These are phyloP conservation scores for Eutrema salsugineum DNA, from an alignment of 441 rosid species.

Conservation along the genomic window DNA sequence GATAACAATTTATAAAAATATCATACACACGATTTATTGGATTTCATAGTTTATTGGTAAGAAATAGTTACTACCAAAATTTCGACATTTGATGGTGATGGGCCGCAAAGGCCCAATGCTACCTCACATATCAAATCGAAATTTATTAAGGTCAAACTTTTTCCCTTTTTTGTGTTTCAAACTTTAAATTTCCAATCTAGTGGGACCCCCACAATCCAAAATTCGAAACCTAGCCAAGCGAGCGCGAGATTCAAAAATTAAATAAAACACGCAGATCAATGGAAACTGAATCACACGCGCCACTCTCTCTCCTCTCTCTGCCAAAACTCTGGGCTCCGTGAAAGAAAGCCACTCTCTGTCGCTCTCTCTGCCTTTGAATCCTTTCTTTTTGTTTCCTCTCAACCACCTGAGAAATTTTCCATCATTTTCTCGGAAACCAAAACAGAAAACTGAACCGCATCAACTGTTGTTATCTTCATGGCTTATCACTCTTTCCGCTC, in stretches of 20 bases:
- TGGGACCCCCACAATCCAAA: conserved; percentile 12
- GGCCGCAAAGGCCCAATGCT: conserved; percentile 2
- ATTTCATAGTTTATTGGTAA: no score
- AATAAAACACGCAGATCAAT: conserved; percentile 17
- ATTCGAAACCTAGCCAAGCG: conserved; percentile 11
- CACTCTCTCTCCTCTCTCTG: conserved; percentile 18
- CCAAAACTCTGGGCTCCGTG: conserved; percentile 13
- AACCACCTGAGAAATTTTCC: background rate
- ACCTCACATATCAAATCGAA: background rate
- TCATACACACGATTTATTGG: no score
- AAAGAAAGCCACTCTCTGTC: conserved; percentile 3
- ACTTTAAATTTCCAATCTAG: background rate
- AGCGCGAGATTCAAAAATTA: conserved; percentile 34
- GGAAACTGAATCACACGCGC: conserved; percentile 28
- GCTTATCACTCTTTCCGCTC: conserved; percentile 2
- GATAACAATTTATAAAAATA: no score
- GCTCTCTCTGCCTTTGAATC: background rate
- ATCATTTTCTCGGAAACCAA: background rate
- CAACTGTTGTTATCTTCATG: background rate
- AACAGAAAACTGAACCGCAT: background rate
- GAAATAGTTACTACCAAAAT: no score
- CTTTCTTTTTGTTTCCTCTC: background rate
- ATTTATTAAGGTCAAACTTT: conserved; percentile 18
- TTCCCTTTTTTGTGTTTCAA: background rate
- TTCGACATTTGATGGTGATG: no score